phyloP scores from a whole-genome alignment of 1,139 yeast genomes.

The Geotrichum europaeum region DNA sequence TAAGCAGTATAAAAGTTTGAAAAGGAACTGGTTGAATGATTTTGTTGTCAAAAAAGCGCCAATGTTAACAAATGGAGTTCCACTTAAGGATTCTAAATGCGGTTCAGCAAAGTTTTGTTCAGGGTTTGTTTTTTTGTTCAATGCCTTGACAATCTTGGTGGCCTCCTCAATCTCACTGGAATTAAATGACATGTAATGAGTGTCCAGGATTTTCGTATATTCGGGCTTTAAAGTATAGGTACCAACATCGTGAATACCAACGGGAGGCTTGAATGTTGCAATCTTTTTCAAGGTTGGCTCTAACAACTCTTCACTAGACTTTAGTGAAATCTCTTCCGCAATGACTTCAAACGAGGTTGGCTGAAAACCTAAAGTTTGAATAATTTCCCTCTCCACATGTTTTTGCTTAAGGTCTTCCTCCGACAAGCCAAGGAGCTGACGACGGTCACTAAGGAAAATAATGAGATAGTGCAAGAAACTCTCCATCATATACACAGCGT shows the following conservation, averaged over 20 bases:
- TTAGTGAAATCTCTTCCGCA: conserved; percentile 49
- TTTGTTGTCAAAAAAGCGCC: conserved; percentile 33
- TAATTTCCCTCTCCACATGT: conserved; percentile 59
- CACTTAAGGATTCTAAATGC: conserved; percentile 28
- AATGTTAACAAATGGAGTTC: conserved; percentile 32
- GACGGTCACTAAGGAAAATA: conserved; percentile 61
- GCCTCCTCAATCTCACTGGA: conserved; percentile 78
- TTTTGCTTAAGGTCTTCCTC: conserved; percentile 45
- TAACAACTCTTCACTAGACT: conserved; percentile 57
- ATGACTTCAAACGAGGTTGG: conserved; percentile 68
- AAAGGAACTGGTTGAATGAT: conserved; percentile 32
- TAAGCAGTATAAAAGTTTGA: conserved; percentile 20
- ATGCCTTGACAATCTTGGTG: conserved; percentile 45
- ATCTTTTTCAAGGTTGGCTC: conserved; percentile 58
- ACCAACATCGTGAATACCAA: conserved; percentile 60
- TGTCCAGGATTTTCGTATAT: conserved; percentile 54
- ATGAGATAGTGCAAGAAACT: conserved; percentile 71
- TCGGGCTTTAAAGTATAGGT: conserved; percentile 59
- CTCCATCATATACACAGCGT: conserved; percentile 63
- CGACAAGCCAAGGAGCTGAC: conserved; percentile 47
- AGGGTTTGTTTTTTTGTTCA: conserved; percentile 25
- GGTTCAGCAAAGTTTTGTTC: conserved; percentile 33
- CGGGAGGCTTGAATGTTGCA: conserved; percentile 60
- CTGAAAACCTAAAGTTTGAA: conserved; percentile 69
- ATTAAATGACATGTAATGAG: conserved; percentile 72